A percentile compares a stretch with the other conserved stretches of the same genome.
These are phyloP conservation scores for Zostera marina DNA, from an alignment of 116 monocot species.

Conservation along the genomic window DNA sequence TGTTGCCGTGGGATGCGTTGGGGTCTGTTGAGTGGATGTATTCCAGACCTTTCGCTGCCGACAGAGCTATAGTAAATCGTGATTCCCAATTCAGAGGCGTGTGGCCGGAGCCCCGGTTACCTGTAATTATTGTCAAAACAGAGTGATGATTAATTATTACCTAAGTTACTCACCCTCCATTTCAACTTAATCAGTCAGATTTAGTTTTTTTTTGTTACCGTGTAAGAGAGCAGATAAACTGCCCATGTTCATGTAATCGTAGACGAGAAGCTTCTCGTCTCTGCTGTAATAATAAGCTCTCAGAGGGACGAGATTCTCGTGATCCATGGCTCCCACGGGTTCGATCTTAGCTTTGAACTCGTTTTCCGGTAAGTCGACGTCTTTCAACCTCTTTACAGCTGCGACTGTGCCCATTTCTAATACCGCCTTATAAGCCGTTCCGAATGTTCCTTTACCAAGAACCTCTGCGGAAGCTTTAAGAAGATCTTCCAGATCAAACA, in stretches of 20 bases:
- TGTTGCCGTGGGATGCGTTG: slow-evolving; percentile 56
- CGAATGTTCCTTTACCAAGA: slow-evolving; percentile 65
- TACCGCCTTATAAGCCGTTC: slow-evolving; percentile 74
- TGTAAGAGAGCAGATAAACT: slow-evolving; percentile 78
- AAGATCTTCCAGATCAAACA: slow-evolving; percentile 57
- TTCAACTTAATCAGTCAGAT: neutral
- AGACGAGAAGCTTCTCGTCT: slow-evolving; percentile 82
- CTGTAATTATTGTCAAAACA: slow-evolving; percentile 15
- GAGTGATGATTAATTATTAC: too few relatives aligned
- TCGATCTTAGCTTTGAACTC: slow-evolving; percentile 63
- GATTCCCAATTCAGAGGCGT: slow-evolving; percentile 62
- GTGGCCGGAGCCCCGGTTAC: slow-evolving; percentile 50
- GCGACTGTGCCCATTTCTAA: slow-evolving; percentile 46
- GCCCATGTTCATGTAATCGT: slow-evolving; percentile 70
- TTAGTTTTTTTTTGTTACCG: slow-evolving; percentile 44
- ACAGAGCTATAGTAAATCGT: slow-evolving; percentile 34
- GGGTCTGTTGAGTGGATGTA: slow-evolving; percentile 60
- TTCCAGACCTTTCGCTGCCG: slow-evolving; percentile 45
- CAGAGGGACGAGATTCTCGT: slow-evolving; percentile 49
- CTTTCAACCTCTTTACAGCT: slow-evolving; percentile 69
- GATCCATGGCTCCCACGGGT: slow-evolving; percentile 41
- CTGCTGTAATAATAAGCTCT: slow-evolving; percentile 68
- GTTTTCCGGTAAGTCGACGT: slow-evolving; percentile 41
- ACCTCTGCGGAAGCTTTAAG: slow-evolving; percentile 68
- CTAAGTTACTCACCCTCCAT: too few relatives aligned